These are phyloP conservation scores for Ophiostoma pallidulum DNA, from an alignment of 2,329 filamentous ascomycete species.

Conservation along the genomic window DNA sequence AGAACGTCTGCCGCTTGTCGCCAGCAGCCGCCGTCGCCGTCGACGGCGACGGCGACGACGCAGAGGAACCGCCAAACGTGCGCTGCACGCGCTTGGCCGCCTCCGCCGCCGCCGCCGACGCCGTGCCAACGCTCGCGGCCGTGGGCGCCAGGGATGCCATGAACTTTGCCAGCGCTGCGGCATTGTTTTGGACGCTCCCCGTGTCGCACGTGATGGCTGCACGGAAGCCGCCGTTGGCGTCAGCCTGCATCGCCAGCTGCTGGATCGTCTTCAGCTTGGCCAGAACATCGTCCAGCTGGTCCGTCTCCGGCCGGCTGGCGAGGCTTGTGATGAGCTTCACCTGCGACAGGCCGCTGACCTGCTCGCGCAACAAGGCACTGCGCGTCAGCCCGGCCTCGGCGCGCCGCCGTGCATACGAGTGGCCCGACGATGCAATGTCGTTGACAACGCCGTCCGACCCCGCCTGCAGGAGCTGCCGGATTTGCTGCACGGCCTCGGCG, in stretches of 20 bases:
- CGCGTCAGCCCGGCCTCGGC: conserved; percentile 72
- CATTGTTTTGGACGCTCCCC: conserved; percentile 62
- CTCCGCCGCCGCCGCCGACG: not conserved
- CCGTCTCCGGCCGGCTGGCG: conserved; percentile 57
- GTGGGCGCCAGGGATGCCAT: conserved; percentile 48
- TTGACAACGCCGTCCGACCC: conserved; percentile 86
- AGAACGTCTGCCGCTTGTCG: conserved; percentile 59
- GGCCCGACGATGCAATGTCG: conserved; percentile 81
- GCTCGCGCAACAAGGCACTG: conserved; percentile 64
- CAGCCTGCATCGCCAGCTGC: conserved; percentile 54
- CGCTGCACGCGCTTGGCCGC: conserved; percentile 8
- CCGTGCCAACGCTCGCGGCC: not conserved
- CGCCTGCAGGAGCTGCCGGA: conserved; percentile 77
- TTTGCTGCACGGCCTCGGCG: conserved; percentile 68
- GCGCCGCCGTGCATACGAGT: conserved; percentile 74
- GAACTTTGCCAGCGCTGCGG: conserved; percentile 62
- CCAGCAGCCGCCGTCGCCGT: not conserved
- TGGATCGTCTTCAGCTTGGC: conserved; percentile 80
- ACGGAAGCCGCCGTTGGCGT: conserved; percentile 49
- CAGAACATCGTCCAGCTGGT: conserved; percentile 66
- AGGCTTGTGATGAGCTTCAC: conserved; percentile 74
- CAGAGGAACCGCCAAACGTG: not conserved
- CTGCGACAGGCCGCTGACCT: conserved; percentile 84
- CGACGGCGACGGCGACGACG: not conserved
- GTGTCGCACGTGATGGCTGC: conserved; percentile 77